Base-by-base conservation (phyloP, 2,329 filamentous ascomycete species). In the Mycocentrospora acerina region DNA sequence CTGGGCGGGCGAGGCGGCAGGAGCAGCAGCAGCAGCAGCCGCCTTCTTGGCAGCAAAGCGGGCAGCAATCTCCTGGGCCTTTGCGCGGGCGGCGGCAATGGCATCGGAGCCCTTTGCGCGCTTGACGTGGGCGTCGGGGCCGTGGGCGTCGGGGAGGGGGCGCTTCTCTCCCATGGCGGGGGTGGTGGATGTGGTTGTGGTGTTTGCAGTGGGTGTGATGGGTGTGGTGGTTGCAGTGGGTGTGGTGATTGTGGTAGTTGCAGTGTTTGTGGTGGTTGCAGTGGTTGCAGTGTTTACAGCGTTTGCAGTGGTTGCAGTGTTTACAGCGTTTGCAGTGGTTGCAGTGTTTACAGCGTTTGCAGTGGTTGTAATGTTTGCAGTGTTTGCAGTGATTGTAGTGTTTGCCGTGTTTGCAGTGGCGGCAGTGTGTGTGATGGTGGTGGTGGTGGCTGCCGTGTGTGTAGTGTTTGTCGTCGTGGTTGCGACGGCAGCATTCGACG, bases 111-210 rank as follows among this genome's bases (percentile, higher is more conserved):
- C 62, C 53, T 75, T 75, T 29, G 55, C 41, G 52, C 67, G 71
- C 35, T 61, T 62, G 1, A 62, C 57, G 24, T 65, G 61, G 45
- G 57, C 49, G 33, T 52, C 51, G 9, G 53, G 51, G 27, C 46
- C 61, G 39, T 58, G 53, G 19, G 55, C 59, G 29, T 65, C 68
- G 9, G 66, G 60, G 40, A 67, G 51, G 1, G 70, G 68, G 35
- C 72, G 68, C 53, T 75, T 75, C 39, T 70, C 71, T 18, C 59
- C 61, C 61, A 69, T 71, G 48, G 36, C 64, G 47, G 36, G 37
- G 44, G 29, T 16, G 41, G 19, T 30, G 12, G 37, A 35, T 22
- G 37, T 37, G 24, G 31, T 24, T 10, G 32, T 29, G 32, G 29
- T 17, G 37, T 16, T 36, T 22, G 14, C 15, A 25, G 39, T 28